A percentile compares a stretch with the other conserved stretches of the same genome.
These are phyloP conservation scores for Dactylellina parvicollis DNA, from an alignment of 2,329 filamentous ascomycete species.

Conservation along the genomic window DNA sequence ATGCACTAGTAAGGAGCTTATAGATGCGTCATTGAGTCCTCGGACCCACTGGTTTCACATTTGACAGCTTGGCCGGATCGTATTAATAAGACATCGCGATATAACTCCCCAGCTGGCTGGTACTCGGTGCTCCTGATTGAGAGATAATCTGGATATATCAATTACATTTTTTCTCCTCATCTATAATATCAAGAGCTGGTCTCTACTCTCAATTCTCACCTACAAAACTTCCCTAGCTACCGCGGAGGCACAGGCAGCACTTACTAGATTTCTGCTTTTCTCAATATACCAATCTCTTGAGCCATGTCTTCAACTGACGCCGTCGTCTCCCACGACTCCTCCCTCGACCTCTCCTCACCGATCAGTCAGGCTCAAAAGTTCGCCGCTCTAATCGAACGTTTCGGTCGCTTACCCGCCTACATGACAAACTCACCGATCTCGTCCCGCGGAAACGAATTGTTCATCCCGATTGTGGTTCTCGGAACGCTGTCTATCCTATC, in stretches of 20 bases:
- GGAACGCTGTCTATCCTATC: background rate
- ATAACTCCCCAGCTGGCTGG: background rate
- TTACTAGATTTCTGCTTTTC: no score
- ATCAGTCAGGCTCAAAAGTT: background rate
- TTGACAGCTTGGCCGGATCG: background rate
- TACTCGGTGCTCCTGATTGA: background rate
- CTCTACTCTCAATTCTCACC: background rate
- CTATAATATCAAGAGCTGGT: conserved; percentile 10
- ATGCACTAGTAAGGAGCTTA: no score
- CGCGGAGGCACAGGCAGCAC: background rate
- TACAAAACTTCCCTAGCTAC: no score
- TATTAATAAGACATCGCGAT: background rate
- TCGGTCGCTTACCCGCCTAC: conserved; percentile 9
- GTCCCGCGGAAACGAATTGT: conserved; percentile 9
- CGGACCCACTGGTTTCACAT: background rate
- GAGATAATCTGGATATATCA: background rate
- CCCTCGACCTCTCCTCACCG: background rate
- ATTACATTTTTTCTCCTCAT: background rate
- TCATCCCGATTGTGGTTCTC: conserved; percentile 3
- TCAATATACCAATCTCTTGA: no score
- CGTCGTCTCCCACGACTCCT: background rate
- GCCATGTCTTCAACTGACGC: background rate
- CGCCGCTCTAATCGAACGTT: conserved; percentile 5
- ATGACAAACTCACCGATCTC: background rate
- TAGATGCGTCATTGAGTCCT: no score